Evolutionary conservation across 371 early-diverging fungal species (phyloP).

Genomic region (Actinomortierella ambigua): DNA sequence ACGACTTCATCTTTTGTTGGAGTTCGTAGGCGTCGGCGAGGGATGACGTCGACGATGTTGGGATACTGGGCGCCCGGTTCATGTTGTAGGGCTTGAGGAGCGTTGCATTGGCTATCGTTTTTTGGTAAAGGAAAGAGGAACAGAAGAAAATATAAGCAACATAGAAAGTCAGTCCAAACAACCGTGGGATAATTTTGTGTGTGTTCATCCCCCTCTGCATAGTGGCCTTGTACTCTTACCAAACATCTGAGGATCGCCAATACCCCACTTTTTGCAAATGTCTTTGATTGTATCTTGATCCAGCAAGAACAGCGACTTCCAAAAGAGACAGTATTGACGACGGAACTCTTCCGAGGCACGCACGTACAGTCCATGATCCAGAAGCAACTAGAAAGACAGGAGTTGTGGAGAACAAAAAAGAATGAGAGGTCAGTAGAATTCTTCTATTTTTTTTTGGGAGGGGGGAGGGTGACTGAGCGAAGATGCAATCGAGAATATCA

Average conservation of each 20-base stretch:
- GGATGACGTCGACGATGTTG: conserved; percentile 43
- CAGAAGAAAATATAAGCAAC: too few species aligned
- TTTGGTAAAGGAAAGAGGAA: neutral
- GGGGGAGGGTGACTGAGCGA: neutral
- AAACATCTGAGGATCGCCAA: conserved; percentile 81
- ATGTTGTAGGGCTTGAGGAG: conserved; percentile 78
- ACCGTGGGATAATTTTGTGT: too few species aligned
- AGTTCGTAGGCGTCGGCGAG: conserved; percentile 68
- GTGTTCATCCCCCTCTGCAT: too few species aligned
- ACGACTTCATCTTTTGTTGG: conserved; percentile 75
- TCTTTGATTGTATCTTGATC: conserved; percentile 64
- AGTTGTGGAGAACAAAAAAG: neutral
- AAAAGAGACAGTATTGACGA: conserved; percentile 82
- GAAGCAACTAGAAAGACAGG: conserved; percentile 60
- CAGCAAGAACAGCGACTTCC: conserved; percentile 84
- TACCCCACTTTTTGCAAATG: conserved; percentile 84
- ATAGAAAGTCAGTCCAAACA: too few species aligned
- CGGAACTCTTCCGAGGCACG: conserved; percentile 75
- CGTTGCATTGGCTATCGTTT: conserved; percentile 68
- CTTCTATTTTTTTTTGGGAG: too few species aligned
- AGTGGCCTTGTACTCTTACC: too few species aligned
- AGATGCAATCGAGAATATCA: neutral
- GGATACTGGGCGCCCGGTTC: conserved; percentile 56
- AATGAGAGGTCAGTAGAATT: too few species aligned
- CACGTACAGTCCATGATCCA: conserved; percentile 94